Conservation (phyloP, 129 eudicot species). For the Escallonia rubra region DNA sequence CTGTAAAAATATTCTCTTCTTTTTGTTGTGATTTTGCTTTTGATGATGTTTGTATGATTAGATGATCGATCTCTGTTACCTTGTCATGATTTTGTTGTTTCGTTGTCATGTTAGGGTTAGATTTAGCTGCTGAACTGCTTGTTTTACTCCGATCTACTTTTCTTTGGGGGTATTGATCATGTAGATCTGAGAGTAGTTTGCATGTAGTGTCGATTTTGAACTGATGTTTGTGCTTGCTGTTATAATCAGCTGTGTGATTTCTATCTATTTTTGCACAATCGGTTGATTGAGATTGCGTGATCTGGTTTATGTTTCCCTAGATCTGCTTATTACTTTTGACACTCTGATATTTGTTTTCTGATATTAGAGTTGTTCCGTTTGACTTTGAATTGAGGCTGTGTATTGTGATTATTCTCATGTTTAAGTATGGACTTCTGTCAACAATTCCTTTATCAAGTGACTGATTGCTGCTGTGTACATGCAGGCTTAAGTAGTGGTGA, state of each 20-base stretch:
- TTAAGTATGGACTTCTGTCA: too few relatives aligned
- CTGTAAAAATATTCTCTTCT: background rate
- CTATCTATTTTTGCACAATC: background rate
- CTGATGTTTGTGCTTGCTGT: too few relatives aligned
- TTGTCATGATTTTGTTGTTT: background rate
- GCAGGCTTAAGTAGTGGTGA: background rate
- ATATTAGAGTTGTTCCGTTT: too few relatives aligned
- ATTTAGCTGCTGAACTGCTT: background rate
- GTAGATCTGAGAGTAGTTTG: background rate
- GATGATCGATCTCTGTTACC: background rate
- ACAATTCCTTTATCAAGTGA: background rate
- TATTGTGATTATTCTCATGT: too few relatives aligned
- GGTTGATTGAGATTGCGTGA: conserved; percentile 4
- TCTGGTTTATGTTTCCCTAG: conserved; percentile 19
- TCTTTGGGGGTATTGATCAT: background rate
- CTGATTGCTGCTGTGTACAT: too few relatives aligned
- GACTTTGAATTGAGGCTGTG: background rate
- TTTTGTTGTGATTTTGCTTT: background rate
- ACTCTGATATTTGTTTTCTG: background rate
- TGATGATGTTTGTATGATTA: background rate
- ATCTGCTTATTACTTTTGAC: conserved; percentile 13
- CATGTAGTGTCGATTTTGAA: too few relatives aligned
- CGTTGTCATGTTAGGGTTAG: background rate
- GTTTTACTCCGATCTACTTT: background rate
- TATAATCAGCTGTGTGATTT: background rate